Evolutionary conservation across 345 rosid genomes (phyloP), one percentile per base, ranked within the genome.

Genomic region (Eucalyptus regnans): DNA sequence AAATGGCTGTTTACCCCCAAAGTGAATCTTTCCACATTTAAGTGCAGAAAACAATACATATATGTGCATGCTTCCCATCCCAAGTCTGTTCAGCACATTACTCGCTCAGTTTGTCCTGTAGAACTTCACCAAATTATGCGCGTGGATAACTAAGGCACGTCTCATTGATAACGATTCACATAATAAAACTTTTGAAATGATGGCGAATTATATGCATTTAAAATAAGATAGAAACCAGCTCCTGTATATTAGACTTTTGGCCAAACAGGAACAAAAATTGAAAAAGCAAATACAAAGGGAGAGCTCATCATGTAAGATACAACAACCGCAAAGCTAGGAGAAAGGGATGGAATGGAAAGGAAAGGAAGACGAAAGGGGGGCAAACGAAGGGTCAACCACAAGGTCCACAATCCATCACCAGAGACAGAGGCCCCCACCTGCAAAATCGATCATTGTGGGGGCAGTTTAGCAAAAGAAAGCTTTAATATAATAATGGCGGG

Each of bases 81-180:
- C 76, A 64, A 64, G 41, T 64, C 76, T 64, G 20, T 64, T n/a
- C 6, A 15, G 10, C 41, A 15, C 11, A 64, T 15, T n/a, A 64
- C 2, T 64, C 0, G 0, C 68, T 12, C 33, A 12, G 15, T 62
- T 8, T 27, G 7, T 60, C 66, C 14, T 12, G 16, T 12, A 13
- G 16, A 27, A 62, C 68, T 64, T 64, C 76, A n/a, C 11, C 76
- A 64, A 64, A n/a, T n/a, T 64, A 15, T n/a, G 76, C 1, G 7
- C 0, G 11, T n/a, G 2, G 20, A n/a, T 64, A n/a, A 13, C 10
- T 64, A n/a, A 4, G 4, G 76, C 20, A n/a, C 6, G 31, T 9
- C 11, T 17, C 41, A 64, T 33, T 33, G 33, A 7, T 64, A n/a
- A n/a, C 41, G 8, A 64, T n/a, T 64, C 16, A 64, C 76, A 64